Percentiles rank a stretch among this genome's conserved stretches.
phyloP scores from a whole-genome alignment of 345 rosid species.

The Eucalyptus marginata region DNA sequence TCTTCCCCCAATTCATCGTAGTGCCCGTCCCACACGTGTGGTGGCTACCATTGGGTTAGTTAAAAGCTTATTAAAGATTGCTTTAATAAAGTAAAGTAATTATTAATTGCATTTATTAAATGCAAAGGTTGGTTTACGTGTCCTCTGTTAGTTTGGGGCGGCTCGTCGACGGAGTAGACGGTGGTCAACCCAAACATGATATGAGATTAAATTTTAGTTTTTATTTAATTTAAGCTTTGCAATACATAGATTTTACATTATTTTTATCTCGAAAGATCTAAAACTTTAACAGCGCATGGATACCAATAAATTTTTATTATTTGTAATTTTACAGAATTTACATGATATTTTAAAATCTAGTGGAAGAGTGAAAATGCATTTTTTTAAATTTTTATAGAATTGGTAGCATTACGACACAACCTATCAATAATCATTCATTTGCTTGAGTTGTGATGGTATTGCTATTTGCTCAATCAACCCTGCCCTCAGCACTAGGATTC shows the following conservation, averaged over 20 bases:
- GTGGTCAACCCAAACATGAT: background rate
- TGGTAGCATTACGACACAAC: accelerated
- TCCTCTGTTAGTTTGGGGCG: background rate
- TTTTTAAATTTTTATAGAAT: accelerated
- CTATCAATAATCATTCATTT: background rate
- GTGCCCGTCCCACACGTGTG: background rate
- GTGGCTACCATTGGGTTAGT: background rate
- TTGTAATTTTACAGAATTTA: background rate
- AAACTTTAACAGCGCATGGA: background rate
- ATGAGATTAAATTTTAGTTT: background rate
- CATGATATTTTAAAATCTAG: background rate
- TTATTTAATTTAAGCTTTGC: too few relatives aligned
- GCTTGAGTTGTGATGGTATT: background rate
- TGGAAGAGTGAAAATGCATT: background rate
- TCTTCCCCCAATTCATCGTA: background rate
- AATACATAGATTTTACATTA: too few relatives aligned
- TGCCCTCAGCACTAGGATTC: background rate
- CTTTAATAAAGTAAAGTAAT: background rate
- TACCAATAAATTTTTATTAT: background rate
- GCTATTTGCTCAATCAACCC: background rate
- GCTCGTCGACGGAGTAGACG: background rate
- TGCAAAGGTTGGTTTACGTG: background rate
- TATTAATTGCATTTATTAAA: background rate
- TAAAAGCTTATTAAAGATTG: background rate
- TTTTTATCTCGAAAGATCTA: too few relatives aligned